Evolutionary conservation across 352 stramenopile genomes (phyloP), one percentile per base, ranked within the genome.

Genomic region (Peronospora tabacina): DNA sequence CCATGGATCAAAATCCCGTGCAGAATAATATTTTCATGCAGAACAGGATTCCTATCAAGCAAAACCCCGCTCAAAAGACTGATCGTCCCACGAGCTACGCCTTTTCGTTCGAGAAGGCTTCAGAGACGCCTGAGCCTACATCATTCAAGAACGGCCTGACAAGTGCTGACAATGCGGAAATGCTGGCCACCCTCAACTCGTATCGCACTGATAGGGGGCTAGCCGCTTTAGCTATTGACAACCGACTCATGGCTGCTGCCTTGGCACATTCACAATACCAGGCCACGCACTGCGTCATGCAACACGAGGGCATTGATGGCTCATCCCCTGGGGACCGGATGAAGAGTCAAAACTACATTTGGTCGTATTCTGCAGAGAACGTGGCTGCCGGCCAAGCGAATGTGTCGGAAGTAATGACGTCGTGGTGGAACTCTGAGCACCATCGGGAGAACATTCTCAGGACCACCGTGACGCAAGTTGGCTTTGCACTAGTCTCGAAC

Each of bases 361-460:
- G 71, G 71, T 51, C 22, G 5, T 46, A 59, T 8, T 50, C 60
- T 17, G 66, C 59, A 1, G 72, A 84, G 55, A 84, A 84, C 44
- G 68, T 84, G n/a, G 70, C 70, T 32, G 68, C 70, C 0, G 72
- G 72, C 0, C 71, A 77, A 35, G 37, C 44, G 9, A 60, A 46
- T 7, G 66, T 84, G 1, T 42, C 58, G 7, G 36, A 43, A 15
- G 70, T 79, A 17, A 84, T 82, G 66, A 70, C 30, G 0, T 68
- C 65, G 7, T 82, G 68, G 70, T 74, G 68, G 68, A 76, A 79
- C 35, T 83, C 72, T 37, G n/a, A 38, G 0, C 67, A 67, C 0
- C 72, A 83, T 57, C 42, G 55, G 2, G 53, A 54, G n/a, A 82
- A 82, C 52, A 78, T 82, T 36, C 54, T 82, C n/a, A 76, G 71